Percentiles rank a stretch among this genome's conserved stretches.
These are phyloP conservation scores for Marasmius oreades DNA, from an alignment of 1,284 basidiomycete genomes.

Conservation along the genomic window DNA sequence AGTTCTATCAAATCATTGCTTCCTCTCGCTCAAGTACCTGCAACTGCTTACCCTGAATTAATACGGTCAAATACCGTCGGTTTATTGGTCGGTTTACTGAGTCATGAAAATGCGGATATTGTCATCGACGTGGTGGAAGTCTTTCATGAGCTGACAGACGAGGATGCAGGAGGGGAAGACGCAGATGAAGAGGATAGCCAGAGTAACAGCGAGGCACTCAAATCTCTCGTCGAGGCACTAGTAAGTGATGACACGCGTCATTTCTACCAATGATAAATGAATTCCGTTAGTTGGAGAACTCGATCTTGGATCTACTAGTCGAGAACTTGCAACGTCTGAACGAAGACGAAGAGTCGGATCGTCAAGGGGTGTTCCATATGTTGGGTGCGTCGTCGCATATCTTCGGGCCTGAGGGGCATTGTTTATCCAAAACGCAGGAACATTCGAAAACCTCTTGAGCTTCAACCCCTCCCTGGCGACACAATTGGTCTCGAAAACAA, in stretches of 20 bases:
- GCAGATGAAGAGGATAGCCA: constrained; percentile 69
- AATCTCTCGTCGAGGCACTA: constrained; percentile 68
- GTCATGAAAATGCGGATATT: constrained; percentile 93
- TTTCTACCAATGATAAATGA: neutral
- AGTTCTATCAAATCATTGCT: constrained; percentile 81
- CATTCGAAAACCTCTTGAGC: constrained; percentile 91
- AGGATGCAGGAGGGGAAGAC: constrained; percentile 83
- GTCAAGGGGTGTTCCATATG: constrained; percentile 90
- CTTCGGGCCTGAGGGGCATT: constrained; percentile 8
- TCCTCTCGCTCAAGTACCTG: constrained; percentile 86
- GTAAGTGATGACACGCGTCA: constrained; percentile 42
- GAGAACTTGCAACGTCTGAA: constrained; percentile 85
- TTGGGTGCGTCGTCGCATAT: constrained; percentile 47
- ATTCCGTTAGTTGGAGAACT: constrained; percentile 64
- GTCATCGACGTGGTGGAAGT: constrained; percentile 89
- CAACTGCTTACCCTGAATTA: constrained; percentile 86
- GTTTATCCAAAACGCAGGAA: constrained; percentile 45
- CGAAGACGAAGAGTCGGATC: constrained; percentile 82
- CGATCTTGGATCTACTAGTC: constrained; percentile 85
- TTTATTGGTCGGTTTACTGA: constrained; percentile 79
- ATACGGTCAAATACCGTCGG: constrained; percentile 71
- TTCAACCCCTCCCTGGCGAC: constrained; percentile 77
- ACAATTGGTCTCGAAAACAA: constrained; percentile 70
- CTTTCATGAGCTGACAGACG: constrained; percentile 93
- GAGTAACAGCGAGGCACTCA: constrained; percentile 67